Evolutionary conservation across 75 land plant genomes (phyloP), one percentile per base, ranked within the genome.

Genomic region (Ceratopteris richardii): DNA sequence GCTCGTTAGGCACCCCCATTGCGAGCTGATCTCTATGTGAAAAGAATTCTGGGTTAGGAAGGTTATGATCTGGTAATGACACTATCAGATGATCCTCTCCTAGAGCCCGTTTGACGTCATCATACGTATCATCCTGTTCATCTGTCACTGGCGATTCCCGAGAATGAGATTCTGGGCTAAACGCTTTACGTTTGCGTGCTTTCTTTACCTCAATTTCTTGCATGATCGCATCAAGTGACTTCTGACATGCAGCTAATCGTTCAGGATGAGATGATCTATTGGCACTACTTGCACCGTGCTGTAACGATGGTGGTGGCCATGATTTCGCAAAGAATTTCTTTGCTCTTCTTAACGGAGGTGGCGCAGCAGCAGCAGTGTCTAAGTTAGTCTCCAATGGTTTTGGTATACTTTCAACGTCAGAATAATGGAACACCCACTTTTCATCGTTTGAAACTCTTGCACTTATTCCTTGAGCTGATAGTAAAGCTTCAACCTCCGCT

Each of bases 401-500:
- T 33, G 37, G 37, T 33, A 33, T 4, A 33, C 3, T 33, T 33
- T 33, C 9, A 33, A 3, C 3, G 9, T 33, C 37, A 33, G 37
- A 9, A 33, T 4, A 33, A 9, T 9, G 37, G 37, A 70, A 29
- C 43, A 72, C 60, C 97, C 92, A 91, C 1, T 54, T 30, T 44
- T 68, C 56, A 54, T 76, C 83, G 19, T 68, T 75, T 51, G 44
- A 63, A 16, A 92, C 86, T 60, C 84, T 71, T 14, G 74, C 63
- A 1, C 63, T 68, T 22, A 91, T 44, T 51, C 75, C 78, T 58
- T 91, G 97, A 46, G 76, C 60, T 24, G 54, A 21, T 4, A 52
- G 54, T 26, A 81, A 81, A 36, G 72, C 70, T 57, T 91, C 97
- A 19, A 64, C 60, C 41, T 80, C 80, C 42, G 72, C 74, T 56